A percentile compares a stretch with the other conserved stretches of the same genome.
Evolutionary conservation across 2,329 filamentous ascomycete genomes (phyloP).

Genomic region (Diaporthe eres): DNA sequence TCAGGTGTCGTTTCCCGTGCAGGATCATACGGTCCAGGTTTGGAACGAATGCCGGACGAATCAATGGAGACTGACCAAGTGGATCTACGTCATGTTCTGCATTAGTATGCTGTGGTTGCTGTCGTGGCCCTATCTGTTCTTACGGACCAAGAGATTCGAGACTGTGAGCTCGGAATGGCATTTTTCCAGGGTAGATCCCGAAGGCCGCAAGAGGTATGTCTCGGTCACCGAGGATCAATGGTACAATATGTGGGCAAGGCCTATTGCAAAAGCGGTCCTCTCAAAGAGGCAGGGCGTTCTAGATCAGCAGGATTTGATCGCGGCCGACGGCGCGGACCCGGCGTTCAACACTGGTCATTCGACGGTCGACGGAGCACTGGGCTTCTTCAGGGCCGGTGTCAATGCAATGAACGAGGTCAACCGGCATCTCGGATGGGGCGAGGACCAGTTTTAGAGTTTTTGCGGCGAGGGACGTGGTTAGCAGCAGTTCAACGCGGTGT

Average conservation of each 20-base stretch:
- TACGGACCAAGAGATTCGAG: constrained; percentile 77
- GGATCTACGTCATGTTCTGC: constrained; percentile 76
- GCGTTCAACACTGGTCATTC: constrained; percentile 56
- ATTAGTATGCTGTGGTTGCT: constrained; percentile 78
- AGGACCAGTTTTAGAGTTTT: constrained; percentile 42
- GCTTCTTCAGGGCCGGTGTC: constrained; percentile 63
- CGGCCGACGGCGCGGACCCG: constrained; percentile 56
- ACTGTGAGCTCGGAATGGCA: constrained; percentile 74
- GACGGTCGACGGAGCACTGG: constrained; percentile 56
- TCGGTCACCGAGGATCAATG: constrained; percentile 70
- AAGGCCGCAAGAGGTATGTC: constrained; percentile 63
- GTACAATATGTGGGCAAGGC: constrained; percentile 73
- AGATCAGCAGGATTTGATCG: constrained; percentile 68
- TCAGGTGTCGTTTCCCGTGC: constrained; percentile 70
- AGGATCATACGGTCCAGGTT: constrained; percentile 70
- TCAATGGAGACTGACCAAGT: constrained; percentile 73
- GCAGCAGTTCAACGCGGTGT: background rate
- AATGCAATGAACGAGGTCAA: constrained; percentile 67
- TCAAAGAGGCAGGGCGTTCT: constrained; percentile 69
- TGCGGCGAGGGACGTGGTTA: too few relatives aligned
- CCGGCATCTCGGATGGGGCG: constrained; percentile 68
- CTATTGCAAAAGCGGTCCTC: constrained; percentile 72
- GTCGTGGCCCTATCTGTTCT: constrained; percentile 78
- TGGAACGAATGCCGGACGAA: constrained; percentile 76
- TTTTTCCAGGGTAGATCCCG: constrained; percentile 57